Base-by-base conservation (phyloP, 202 grass and related monocot species). In the Musa balbisiana region DNA sequence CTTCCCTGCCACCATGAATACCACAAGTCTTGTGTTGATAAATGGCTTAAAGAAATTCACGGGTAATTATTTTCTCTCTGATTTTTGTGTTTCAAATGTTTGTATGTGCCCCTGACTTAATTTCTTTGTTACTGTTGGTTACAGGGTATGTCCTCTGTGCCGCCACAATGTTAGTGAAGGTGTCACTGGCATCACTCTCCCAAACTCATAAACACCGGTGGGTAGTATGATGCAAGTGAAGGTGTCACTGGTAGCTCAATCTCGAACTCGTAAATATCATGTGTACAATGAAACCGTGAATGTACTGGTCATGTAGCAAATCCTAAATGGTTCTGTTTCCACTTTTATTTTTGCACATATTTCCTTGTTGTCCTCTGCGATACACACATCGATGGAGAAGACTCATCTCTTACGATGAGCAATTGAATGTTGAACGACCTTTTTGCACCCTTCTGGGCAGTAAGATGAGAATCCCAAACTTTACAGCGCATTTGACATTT, bases 1-100 rank as follows among this genome's bases (percentile, higher is more conserved):
- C 85, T 99, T 77, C 95, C 95, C 1, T 99, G 95, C 83, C 89
- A 94, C 52, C 91, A 99, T 53, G 95, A 99, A 76, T 95, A 92
- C 72, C 95, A 99, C 78, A 54, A 84, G 82, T 73, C 58, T 10
- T 99, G 95, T 82, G 89, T 95, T 64, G 95, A 99, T 71, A 99
- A 99, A 65, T 99, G 95, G 95, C 89, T 99, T 64, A 99, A 99
- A 90, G 91, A 99, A 86, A 79, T 99, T 64, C 91, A 90, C 76
- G 79, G 95, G 95, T 92, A 90, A 59, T n/a, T n/a, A 65, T 43
- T 52, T 10, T 25, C 23, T 74, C 19, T 53, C 50, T 29, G 3
- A 55, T 62, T 69, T 79, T 56, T 75, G 19, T 10, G 26, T 43
- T 43, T 43, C 33, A 8, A 0, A 55, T 75, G 22, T 17, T 53